phyloP scores from a whole-genome alignment of 164 flowering plant genomes.

The Umbilicus rupestris region DNA sequence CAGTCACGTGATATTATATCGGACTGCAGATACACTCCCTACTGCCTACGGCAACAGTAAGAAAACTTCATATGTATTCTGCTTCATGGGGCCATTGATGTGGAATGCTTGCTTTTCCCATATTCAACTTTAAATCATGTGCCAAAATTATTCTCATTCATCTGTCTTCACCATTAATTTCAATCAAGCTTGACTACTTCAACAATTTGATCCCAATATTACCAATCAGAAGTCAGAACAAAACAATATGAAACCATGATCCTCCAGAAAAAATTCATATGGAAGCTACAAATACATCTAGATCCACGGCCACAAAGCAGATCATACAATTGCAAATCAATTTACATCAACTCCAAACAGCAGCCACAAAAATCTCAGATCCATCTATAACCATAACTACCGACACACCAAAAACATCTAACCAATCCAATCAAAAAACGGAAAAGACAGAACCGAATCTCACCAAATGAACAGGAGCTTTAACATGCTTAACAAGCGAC shows the following conservation, averaged over 20 bases:
- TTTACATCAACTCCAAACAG: not conserved
- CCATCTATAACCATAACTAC: not conserved
- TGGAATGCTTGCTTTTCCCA: not conserved
- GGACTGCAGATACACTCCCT: not conserved
- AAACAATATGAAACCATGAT: not conserved
- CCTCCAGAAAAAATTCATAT: not conserved
- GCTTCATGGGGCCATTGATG: not conserved
- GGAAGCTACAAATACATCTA: not conserved
- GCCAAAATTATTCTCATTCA: not conserved
- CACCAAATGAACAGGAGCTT: slow-evolving; percentile 18
- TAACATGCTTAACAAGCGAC: slow-evolving; percentile 14
- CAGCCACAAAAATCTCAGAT: slow-evolving; percentile 1
- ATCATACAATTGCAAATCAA: not conserved
- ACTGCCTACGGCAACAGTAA: not conserved
- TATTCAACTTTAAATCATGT: not conserved
- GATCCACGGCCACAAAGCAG: not conserved
- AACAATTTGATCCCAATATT: not conserved
- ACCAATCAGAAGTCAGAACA: not conserved
- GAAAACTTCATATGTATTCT: not conserved
- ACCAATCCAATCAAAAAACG: not conserved
- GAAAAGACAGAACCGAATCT: not conserved
- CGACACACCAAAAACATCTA: not conserved
- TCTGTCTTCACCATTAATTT: not conserved
- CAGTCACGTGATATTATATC: not conserved
- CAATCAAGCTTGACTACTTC: not conserved